A percentile compares a stretch with the other conserved stretches of the same genome.
phyloP scores from a whole-genome alignment of 495 filamentous ascomycete genomes.

The Aspergillus sclerotiicarbonarius region DNA sequence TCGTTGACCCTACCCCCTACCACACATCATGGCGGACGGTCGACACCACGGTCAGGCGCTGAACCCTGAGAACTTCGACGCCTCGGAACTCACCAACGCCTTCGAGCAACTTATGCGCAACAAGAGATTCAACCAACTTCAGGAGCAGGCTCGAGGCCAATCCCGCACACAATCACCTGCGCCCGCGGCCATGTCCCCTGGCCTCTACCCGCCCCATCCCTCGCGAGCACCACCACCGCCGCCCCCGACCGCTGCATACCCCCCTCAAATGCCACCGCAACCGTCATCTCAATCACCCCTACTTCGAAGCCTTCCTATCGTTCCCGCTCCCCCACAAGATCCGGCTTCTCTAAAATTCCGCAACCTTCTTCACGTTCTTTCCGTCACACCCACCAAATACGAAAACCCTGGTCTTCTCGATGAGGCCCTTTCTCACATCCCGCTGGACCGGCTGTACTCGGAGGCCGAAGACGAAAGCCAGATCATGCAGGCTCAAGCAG shows the following conservation, averaged over 20 bases:
- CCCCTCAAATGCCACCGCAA: conserved; percentile 38
- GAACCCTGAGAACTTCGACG: conserved; percentile 41
- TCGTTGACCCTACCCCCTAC: conserved; percentile 20
- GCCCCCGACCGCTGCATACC: conserved; percentile 30
- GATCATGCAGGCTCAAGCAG: conserved; percentile 80
- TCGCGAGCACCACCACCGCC: conserved; percentile 42
- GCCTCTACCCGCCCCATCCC: conserved; percentile 34
- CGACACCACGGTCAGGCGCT: conserved; percentile 32
- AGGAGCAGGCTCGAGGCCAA: conserved; percentile 53
- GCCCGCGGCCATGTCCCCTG: conserved; percentile 33
- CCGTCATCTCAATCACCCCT: conserved; percentile 62
- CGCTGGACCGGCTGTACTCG: conserved; percentile 86
- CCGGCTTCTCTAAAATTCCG: conserved; percentile 74
- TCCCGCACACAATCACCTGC: conserved; percentile 52
- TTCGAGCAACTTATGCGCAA: conserved; percentile 78
- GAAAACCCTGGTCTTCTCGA: conserved; percentile 96
- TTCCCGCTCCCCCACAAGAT: conserved; percentile 78
- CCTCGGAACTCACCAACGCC: conserved; percentile 53
- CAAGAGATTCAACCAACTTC: conserved; percentile 74
- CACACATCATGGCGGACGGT: conserved; percentile 45
- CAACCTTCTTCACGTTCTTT: conserved; percentile 76
- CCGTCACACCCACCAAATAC: conserved; percentile 83
- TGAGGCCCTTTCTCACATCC: conserved; percentile 82
- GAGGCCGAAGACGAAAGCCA: conserved; percentile 93
- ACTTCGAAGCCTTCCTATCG: conserved; percentile 71